Conservation (phyloP, 805 yeast species). For the Candida tallmaniae region DNA sequence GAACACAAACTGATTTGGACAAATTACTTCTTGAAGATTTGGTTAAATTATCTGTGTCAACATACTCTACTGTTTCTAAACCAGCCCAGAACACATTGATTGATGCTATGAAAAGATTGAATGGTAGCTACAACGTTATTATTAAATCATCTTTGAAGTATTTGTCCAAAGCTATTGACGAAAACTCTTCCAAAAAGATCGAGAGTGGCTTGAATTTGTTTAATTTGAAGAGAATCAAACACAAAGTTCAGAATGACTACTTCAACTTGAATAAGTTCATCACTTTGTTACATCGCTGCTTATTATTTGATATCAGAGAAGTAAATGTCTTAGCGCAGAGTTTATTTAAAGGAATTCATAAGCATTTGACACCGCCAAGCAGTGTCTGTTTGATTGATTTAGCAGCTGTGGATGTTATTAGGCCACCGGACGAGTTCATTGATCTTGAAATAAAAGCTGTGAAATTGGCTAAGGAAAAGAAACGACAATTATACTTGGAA, state of each 20-base stretch:
- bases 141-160: slow-evolving; percentile 46
- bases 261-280: slow-evolving; percentile 46
- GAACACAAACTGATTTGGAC: slow-evolving; percentile 67
- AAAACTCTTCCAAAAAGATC: slow-evolving; percentile 47
- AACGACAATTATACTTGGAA: slow-evolving; percentile 41
- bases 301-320: slow-evolving; percentile 50
- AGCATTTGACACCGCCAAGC: slow-evolving; percentile 29
- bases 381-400: slow-evolving; percentile 47
- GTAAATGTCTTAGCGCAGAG: slow-evolving; percentile 52
- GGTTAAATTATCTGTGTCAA: slow-evolving; percentile 58
- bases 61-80: slow-evolving; percentile 63
- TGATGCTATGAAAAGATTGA: slow-evolving; percentile 64
- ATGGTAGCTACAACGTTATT: slow-evolving; percentile 59
- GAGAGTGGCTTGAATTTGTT: slow-evolving; percentile 63
- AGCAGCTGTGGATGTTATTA: slow-evolving; percentile 38
- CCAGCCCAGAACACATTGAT: slow-evolving; percentile 67
- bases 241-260: slow-evolving; percentile 55
- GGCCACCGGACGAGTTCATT: slow-evolving; percentile 59
- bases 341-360: slow-evolving; percentile 36
- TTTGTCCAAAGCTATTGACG: slow-evolving; percentile 46
- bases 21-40: slow-evolving; percentile 59
- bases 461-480: slow-evolving; percentile 56
- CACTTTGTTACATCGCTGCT: slow-evolving; percentile 48
- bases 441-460: slow-evolving; percentile 58
- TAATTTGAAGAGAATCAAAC: slow-evolving; percentile 51